Evolutionary conservation across 2,329 filamentous ascomycete genomes (phyloP).

Genomic region (Fusarium clavum): DNA sequence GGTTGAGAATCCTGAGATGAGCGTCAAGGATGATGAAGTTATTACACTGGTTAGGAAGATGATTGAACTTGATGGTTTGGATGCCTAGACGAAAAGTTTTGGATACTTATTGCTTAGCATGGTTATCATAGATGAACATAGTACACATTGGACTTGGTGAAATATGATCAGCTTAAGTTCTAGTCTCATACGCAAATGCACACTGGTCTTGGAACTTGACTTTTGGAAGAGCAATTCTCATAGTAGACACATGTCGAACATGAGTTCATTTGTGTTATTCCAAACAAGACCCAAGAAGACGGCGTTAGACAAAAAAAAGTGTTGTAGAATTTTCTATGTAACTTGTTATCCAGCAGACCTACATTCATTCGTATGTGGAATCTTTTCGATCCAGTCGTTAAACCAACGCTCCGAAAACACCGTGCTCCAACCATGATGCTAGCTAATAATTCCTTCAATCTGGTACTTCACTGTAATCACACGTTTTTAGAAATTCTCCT

Average conservation of each 20-base stretch:
- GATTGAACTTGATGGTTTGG: slow-evolving; percentile 90
- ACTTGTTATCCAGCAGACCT: slow-evolving; percentile 29
- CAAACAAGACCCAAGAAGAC: not conserved
- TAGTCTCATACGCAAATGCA: too few species aligned
- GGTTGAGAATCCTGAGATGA: slow-evolving; percentile 77
- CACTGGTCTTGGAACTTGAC: not conserved
- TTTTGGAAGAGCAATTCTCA: not conserved
- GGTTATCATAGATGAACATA: not conserved
- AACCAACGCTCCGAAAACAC: slow-evolving; percentile 47
- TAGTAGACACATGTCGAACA: not conserved
- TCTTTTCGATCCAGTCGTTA: slow-evolving; percentile 29
- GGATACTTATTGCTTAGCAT: not conserved
- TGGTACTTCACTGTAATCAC: not conserved
- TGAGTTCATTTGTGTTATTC: not conserved
- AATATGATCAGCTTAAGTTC: not conserved
- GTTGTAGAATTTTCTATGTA: slow-evolving; percentile 13
- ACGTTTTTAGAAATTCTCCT: slow-evolving; percentile 54
- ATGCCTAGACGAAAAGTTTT: slow-evolving; percentile 60
- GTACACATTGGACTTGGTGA: not conserved
- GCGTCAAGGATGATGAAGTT: slow-evolving; percentile 71
- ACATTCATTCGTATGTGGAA: slow-evolving; percentile 29
- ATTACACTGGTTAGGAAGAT: slow-evolving; percentile 82
- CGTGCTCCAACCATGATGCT: slow-evolving; percentile 45
- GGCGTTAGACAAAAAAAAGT: not conserved
- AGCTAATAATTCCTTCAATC: slow-evolving; percentile 10